Conservation (phyloP, 345 rosid genomes). For the Zanthoxylum bungeanum region DNA sequence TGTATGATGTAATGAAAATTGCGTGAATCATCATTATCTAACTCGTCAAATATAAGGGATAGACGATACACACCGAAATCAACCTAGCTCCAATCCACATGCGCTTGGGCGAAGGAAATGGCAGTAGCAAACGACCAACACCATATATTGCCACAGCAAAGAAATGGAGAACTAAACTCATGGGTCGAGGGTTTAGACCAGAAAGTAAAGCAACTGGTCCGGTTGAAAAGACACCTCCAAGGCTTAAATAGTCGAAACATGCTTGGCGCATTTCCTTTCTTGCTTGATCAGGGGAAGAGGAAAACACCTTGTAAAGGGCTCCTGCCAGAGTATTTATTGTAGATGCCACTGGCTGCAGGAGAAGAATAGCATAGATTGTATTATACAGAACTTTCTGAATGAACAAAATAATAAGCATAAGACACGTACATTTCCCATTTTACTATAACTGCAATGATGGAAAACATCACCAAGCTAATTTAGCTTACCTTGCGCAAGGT, state of each 20-base stretch:
- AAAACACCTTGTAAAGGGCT: conserved; percentile 51
- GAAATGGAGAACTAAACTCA: conserved; percentile 51
- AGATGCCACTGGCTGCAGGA: conserved; percentile 49
- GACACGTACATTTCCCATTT: not conserved
- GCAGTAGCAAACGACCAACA: conserved; percentile 47
- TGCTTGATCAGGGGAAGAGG: conserved; percentile 45
- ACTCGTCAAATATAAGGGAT: no score
- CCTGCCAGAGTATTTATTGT: conserved; percentile 56
- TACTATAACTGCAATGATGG: not conserved
- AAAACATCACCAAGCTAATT: not conserved
- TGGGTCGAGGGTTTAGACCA: conserved; percentile 49
- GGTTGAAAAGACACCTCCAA: conserved; percentile 44
- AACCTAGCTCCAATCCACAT: conserved; percentile 49
- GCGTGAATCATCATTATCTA: no score
- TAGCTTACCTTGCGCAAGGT: conserved; percentile 47
- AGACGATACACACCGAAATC: conserved; percentile 32
- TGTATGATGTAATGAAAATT: not conserved
- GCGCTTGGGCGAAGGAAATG: conserved; percentile 46
- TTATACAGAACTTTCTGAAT: not conserved
- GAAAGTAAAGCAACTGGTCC: conserved; percentile 55
- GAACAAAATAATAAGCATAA: not conserved
- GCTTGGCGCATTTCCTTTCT: conserved; percentile 53
- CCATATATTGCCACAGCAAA: conserved; percentile 54
- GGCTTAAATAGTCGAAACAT: conserved; percentile 54
- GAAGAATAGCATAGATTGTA: not conserved